A percentile compares a stretch with the other conserved stretches of the same genome.
phyloP scores from a whole-genome alignment of 2,329 filamentous ascomycete genomes.

The Talaromyces albobiverticillius region DNA sequence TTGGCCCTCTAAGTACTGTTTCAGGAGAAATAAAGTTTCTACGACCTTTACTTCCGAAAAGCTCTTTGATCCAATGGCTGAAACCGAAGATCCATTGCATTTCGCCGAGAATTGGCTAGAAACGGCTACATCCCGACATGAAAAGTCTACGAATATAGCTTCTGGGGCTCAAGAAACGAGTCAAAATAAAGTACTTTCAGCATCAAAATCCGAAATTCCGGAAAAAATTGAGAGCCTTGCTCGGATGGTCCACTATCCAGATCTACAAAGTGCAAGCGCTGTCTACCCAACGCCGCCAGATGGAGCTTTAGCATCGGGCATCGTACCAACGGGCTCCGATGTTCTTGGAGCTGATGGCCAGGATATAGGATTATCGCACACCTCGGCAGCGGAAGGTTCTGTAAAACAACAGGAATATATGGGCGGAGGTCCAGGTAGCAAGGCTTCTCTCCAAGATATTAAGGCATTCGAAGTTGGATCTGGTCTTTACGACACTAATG shows the following conservation, averaged over 20 bases:
- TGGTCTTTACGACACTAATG: constrained; percentile 40
- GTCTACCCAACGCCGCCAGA: constrained; percentile 57
- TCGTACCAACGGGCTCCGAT: constrained; percentile 29
- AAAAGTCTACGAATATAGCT: constrained; percentile 15
- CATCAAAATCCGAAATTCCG: constrained; percentile 23
- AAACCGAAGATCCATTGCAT: constrained; percentile 37
- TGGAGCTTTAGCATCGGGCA: constrained; percentile 35
- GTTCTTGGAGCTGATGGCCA: constrained; percentile 27
- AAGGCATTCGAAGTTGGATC: constrained; percentile 32
- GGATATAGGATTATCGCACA: constrained; percentile 21
- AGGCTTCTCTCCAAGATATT: constrained; percentile 18
- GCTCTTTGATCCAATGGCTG: constrained; percentile 16
- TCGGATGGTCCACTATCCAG: constrained; percentile 36
- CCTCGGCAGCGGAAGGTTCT: constrained; percentile 13
- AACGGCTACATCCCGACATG: constrained; percentile 24
- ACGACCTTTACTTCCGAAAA: constrained; percentile 16
- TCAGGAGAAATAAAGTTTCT: constrained; percentile 30
- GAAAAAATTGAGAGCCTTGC: constrained; percentile 39
- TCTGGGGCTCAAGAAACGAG: constrained; percentile 19
- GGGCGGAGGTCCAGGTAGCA: constrained; percentile 13
- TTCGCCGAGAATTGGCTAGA: constrained; percentile 42
- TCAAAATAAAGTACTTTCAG: constrained; percentile 22
- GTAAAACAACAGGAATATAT: constrained; percentile 17
- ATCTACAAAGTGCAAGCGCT: constrained; percentile 39
- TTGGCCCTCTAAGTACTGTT: constrained; percentile 46